A percentile compares a stretch with the other conserved stretches of the same genome.
Conservation (phyloP, 257 asterid species). For the Solanum peruvianum region DNA sequence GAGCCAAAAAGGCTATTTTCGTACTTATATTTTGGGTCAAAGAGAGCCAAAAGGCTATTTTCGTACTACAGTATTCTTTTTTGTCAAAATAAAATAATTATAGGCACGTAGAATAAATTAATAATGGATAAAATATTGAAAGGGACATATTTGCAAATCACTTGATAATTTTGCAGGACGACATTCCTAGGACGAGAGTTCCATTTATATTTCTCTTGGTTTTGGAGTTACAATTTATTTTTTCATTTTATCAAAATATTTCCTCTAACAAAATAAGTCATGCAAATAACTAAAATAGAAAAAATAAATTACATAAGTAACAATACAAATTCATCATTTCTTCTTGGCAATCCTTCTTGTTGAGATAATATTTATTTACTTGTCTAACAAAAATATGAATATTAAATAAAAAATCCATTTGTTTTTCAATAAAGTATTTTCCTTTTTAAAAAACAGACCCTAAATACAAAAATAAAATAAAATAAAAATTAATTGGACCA, state of each 20-base stretch:
- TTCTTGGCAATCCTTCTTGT: neutral
- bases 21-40: neutral
- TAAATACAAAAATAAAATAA: too few species aligned
- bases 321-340: too few species aligned
- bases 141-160: neutral
- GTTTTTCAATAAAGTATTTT: too few species aligned
- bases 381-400: too few species aligned
- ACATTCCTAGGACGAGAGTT: neutral
- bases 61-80: neutral
- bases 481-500: slow-evolving; percentile 30
- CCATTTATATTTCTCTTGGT: neutral
- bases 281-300: too few species aligned
- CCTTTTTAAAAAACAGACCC: neutral
- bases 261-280: fast-evolving
- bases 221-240: neutral
- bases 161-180: neutral
- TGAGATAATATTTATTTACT: neutral
- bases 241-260: neutral
- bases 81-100: neutral
- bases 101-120: neutral
- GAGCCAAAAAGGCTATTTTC: neutral
- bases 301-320: too few species aligned
- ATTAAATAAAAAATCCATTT: too few species aligned
- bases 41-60: neutral
- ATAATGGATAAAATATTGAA: neutral